Evolutionary conservation across 257 asterid species (phyloP), one percentile per base, ranked within the genome.

Genomic region (Striga asiatica): DNA sequence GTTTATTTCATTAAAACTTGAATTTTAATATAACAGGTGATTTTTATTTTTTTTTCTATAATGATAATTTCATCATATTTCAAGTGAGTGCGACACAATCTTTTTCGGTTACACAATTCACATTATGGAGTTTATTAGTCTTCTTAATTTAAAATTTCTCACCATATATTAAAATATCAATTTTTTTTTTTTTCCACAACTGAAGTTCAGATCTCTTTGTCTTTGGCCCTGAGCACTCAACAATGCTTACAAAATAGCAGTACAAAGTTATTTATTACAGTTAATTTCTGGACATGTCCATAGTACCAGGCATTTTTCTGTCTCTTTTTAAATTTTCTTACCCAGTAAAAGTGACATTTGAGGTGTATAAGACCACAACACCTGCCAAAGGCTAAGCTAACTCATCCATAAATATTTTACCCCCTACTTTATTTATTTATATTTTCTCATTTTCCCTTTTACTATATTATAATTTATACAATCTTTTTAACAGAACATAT

Each of bases 161-260:
- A 47, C 10, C 23, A 11, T 48, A 20, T 21, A 47, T 20, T 29
- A 32, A 7, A 7, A 8, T 35, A 21, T 11, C 20, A n/a, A n/a
- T n/a, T n/a, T n/a, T n/a, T n/a, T n/a, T n/a, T n/a, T n/a, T n/a
- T n/a, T n/a, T n/a, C n/a, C n/a, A n/a, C 70, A 55, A 60, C 39
- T 34, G 69, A 31, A 34, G 39, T 57, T 61, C 48, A 37, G 54
- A 58, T 53, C 43, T 18, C 16, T 28, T 37, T 65, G 65, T 57
- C 63, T 39, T 52, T 8, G 62, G 6, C 42, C 17, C 53, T 14
- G 59, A 24, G 7, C 14, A 35, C 25, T 11, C 59, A 64, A 66
- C 37, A 66, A 67, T 67, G 67, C 63, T 51, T 66, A 64, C 71
- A 54, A 25, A 2, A 22, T 39, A 56, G 64, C 59, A n/a, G n/a